These are phyloP conservation scores for Elongisporangium prolatum DNA, from an alignment of 352 stramenopile species.

Conservation along the genomic window DNA sequence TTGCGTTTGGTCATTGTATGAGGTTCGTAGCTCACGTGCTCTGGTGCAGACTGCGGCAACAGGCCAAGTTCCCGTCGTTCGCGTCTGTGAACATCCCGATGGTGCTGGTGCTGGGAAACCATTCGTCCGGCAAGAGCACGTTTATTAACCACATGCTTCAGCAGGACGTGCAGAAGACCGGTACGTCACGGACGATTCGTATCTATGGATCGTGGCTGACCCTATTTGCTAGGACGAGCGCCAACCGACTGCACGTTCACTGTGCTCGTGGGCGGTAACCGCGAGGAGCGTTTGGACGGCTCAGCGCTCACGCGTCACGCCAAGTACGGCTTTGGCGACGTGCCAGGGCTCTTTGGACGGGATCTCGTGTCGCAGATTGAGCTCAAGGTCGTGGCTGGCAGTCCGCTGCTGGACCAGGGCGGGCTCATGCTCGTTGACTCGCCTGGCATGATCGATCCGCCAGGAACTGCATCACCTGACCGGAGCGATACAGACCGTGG, in stretches of 20 bases:
- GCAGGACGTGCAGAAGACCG: slow-evolving; percentile 81
- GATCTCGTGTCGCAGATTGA: slow-evolving; percentile 86
- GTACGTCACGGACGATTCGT: neutral
- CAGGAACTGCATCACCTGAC: slow-evolving; percentile 39
- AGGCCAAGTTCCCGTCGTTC: slow-evolving; percentile 78
- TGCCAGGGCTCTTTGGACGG: slow-evolving; percentile 69
- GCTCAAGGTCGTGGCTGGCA: slow-evolving; percentile 73
- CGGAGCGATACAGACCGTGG: slow-evolving; percentile 71
- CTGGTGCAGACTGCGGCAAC: slow-evolving; percentile 36
- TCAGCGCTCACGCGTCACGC: slow-evolving; percentile 63
- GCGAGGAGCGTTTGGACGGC: slow-evolving; percentile 74
- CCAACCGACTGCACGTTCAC: slow-evolving; percentile 85
- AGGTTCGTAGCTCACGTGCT: neutral
- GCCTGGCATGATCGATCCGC: slow-evolving; percentile 84
- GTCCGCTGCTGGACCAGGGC: slow-evolving; percentile 62
- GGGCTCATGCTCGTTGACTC: slow-evolving; percentile 86
- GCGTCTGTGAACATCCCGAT: slow-evolving; percentile 73
- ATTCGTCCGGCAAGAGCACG: slow-evolving; percentile 83
- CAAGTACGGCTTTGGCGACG: slow-evolving; percentile 79
- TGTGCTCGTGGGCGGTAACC: slow-evolving; percentile 58
- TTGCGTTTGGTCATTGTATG: neutral
- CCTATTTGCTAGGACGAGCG: slow-evolving; percentile 25
- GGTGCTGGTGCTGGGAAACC: slow-evolving; percentile 83
- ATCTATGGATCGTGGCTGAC: neutral
- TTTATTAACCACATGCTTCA: slow-evolving; percentile 89